phyloP scores from a whole-genome alignment of 495 filamentous ascomycete species.

The Aspergillus heteromorphus region DNA sequence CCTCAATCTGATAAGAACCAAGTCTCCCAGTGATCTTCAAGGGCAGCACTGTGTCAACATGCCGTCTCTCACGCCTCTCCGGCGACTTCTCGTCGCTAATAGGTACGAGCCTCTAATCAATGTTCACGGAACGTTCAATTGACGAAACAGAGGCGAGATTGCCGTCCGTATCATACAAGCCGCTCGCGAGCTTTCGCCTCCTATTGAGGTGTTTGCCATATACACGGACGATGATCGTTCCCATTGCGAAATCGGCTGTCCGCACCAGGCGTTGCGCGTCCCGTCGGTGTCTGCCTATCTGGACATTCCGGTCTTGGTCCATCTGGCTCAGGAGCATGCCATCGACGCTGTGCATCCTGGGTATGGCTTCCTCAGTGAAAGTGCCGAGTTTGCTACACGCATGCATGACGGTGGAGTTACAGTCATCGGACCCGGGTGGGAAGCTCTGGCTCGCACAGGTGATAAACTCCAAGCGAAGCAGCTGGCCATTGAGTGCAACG shows the following conservation, averaged over 20 bases:
- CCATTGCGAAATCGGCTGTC: constrained; percentile 44
- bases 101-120: constrained; percentile 30
- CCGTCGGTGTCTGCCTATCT: constrained; percentile 47
- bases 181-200: constrained; percentile 44
- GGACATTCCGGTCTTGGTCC: constrained; percentile 42
- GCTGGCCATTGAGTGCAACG: constrained; percentile 48
- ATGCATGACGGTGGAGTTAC: constrained; percentile 45
- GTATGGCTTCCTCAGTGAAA: constrained; percentile 60
- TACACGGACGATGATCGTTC: constrained; percentile 50
- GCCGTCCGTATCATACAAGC: constrained; percentile 53
- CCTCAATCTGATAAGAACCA: not conserved
- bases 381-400: constrained; percentile 44
- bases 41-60: constrained; percentile 10
- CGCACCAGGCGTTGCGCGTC: constrained; percentile 43
- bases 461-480: constrained; percentile 53
- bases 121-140: not conserved
- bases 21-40: not conserved
- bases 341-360: constrained; percentile 58
- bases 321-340: constrained; percentile 39
- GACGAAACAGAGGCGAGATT: constrained; percentile 52
- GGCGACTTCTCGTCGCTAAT: constrained; percentile 53
- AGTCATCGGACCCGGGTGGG: constrained; percentile 52
- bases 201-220: constrained; percentile 48
- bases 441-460: constrained; percentile 46
- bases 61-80: constrained; percentile 33